These are phyloP conservation scores for Solanum clarkiae DNA, from an alignment of 257 asterid species.

Conservation along the genomic window DNA sequence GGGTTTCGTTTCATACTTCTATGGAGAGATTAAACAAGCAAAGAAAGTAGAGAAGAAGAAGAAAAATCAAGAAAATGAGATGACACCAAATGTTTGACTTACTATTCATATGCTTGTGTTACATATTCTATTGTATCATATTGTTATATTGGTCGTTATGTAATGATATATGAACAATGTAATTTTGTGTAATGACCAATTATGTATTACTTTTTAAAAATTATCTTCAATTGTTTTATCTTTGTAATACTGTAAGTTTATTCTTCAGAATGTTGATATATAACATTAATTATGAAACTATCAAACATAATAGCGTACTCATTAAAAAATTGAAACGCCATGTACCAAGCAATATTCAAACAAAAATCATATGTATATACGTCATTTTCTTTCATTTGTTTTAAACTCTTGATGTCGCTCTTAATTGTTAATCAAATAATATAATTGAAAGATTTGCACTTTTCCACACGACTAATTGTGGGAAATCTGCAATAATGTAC, in stretches of 20 bases:
- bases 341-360: neutral
- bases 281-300: neutral
- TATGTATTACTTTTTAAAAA: no score
- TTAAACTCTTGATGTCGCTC: neutral
- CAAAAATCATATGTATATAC: neutral
- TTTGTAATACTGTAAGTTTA: neutral
- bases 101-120: neutral
- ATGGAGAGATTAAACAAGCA: neutral
- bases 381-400: neutral
- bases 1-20: neutral
- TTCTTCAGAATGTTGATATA: neutral
- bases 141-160: neutral
- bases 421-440: neutral
- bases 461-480: neutral
- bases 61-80: neutral
- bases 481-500: neutral
- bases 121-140: neutral
- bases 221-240: no score
- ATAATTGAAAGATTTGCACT: neutral
- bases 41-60: neutral
- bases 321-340: neutral
- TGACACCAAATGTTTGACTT: neutral
- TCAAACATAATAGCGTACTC: neutral
- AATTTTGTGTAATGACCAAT: neutral
- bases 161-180: neutral